These are phyloP conservation scores for Naumovozyma dairenensis DNA, from an alignment of 805 yeast species.

Conservation along the genomic window DNA sequence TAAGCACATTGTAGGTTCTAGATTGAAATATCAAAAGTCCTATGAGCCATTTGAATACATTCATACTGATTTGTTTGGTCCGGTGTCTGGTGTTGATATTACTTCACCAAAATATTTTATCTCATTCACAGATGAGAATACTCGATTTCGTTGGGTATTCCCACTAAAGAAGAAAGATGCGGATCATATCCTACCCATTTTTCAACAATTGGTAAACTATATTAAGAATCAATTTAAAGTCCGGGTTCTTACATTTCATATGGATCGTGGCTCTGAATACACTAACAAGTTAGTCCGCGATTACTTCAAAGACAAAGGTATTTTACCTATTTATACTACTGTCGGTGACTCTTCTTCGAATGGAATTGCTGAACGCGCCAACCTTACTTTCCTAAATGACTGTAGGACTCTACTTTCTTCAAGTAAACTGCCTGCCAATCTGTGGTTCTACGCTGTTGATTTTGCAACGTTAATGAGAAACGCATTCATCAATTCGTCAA, in stretches of 20 bases:
- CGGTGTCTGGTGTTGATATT: conserved; percentile 2
- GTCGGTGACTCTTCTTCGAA: conserved; percentile 5
- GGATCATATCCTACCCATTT: conserved; percentile 1
- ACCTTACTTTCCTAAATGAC: conserved; percentile 8
- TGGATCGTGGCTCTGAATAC: conserved; percentile 9
- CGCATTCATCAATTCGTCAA: background rate
- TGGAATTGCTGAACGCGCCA: conserved; percentile 9
- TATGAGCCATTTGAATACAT: conserved; percentile 6
- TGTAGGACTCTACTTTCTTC: conserved; percentile 6
- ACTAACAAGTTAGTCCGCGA: conserved; percentile 1
- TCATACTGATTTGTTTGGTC: conserved; percentile 8
- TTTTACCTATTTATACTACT: conserved; percentile 6
- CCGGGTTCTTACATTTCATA: conserved; percentile 2
- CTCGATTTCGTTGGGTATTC: conserved; percentile 7
- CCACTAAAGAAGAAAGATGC: conserved; percentile 2
- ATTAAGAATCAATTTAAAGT: conserved; percentile 3
- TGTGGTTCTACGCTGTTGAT: conserved; percentile 9
- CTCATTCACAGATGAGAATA: conserved; percentile 8
- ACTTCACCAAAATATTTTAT: conserved; percentile 7
- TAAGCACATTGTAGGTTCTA: conserved; percentile 4
- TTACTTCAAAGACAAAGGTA: conserved; percentile 3
- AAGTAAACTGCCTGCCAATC: conserved; percentile 4
- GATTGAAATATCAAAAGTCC: conserved; percentile 3
- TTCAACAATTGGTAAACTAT: background rate
- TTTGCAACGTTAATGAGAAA: conserved; percentile 6